Base-by-base conservation (phyloP, 2,329 filamentous ascomycete genomes). In the Chrysoporthe austroafricana region DNA sequence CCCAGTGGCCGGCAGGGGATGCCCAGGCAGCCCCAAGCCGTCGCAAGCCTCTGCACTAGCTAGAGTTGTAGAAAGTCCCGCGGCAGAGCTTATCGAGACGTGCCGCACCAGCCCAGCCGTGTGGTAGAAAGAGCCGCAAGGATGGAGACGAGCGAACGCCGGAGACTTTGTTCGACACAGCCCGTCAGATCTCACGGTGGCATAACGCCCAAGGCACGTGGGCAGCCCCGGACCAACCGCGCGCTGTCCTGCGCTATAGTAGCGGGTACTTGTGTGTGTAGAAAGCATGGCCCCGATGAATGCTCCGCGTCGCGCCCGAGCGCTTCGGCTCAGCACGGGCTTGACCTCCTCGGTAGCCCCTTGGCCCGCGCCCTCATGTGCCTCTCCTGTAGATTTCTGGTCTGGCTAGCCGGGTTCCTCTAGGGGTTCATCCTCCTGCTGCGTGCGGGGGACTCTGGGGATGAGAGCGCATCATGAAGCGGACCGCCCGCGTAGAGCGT, bases 11-110 rank as follows among this genome's bases (percentile, higher is more conserved):
- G 11, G 9, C 50, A 21, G 50, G 21, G 8, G 13, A 32, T 34
- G 26, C 50, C 50, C 13, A 54, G 50, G 3, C 50, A 54, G 26
- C 50, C 50, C 6, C 50, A 32, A 21, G 11, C 50, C 50, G 13
- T 32, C 50, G 50, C 50, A 54, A 54, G 50, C 50, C 50, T 54
- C 50, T 54, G 21, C 21, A 26, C 50, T 54, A 54, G 32, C 11
- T 21, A 21, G 32, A 54, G 21, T 54, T 34, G 11, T 6, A 32
- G 26, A 14, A 54, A 54, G 21, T 54, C 50, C 13, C 26, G 26
- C 50, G 32, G 26, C 50, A 54, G 26, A 14, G 3, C 21, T 21
- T 54, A 13, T 16, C 50, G 32, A 11, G 8, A 48, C 44, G n/a
- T 26, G 26, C 26, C 26, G 26, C 26, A 26, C 26, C 26, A 26